Evolutionary conservation across 1,139 yeast species (phyloP).

Genomic region (Zygoascus hellenicus): DNA sequence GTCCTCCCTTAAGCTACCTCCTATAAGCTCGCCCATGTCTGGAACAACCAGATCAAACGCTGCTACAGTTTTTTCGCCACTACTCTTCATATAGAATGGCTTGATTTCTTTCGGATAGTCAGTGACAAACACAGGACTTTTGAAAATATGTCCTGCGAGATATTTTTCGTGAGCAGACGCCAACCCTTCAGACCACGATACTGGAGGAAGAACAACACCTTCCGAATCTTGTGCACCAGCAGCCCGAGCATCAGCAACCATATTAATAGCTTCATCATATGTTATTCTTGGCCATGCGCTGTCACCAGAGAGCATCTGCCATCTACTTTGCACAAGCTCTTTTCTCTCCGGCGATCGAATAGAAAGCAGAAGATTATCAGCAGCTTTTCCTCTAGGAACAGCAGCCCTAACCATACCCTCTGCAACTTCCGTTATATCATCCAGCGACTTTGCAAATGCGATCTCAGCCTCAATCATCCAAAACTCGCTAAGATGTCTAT

Average conservation of each 20-base stretch:
- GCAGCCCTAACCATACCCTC: conserved; percentile 63
- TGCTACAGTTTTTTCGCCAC: conserved; percentile 56
- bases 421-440: conserved; percentile 57
- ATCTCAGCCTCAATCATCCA: conserved; percentile 98
- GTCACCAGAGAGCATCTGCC: conserved; percentile 28
- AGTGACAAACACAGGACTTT: conserved; percentile 80
- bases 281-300: conserved; percentile 66
- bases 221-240: conserved; percentile 21
- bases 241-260: conserved; percentile 29
- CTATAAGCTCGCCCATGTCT: conserved; percentile 91
- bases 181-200: conserved; percentile 67
- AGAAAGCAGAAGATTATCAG: conserved; percentile 37
- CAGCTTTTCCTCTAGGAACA: conserved; percentile 37
- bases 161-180: conserved; percentile 88
- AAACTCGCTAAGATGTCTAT: conserved; percentile 86
- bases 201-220: conserved; percentile 27
- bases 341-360: conserved; percentile 36
- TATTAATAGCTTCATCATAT: conserved; percentile 65
- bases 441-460: conserved; percentile 54
- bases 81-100: conserved; percentile 83
- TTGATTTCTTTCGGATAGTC: conserved; percentile 76
- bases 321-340: conserved; percentile 35
- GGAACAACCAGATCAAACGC: conserved; percentile 89
- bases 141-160: conserved; percentile 64
- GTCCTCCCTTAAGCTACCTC: conserved; percentile 91